Percentiles rank a stretch among this genome's conserved stretches.
Conservation (phyloP, 345 rosid species). For the Rhodomyrtus tomentosa region DNA sequence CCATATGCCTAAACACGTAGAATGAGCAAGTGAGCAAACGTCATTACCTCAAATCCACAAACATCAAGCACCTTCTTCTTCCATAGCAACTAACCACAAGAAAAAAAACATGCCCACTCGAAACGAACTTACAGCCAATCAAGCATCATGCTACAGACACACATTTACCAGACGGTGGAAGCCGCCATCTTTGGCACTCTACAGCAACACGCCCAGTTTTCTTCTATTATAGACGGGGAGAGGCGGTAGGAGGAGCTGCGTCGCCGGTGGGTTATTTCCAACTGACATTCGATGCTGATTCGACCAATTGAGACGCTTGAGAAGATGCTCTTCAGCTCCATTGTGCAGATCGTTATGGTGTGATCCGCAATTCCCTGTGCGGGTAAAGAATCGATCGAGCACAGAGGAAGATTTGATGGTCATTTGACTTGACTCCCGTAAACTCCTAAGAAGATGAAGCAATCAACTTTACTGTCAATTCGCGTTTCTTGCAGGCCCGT, state of each 20-base stretch:
- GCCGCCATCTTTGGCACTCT: constrained; percentile 84
- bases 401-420: background rate
- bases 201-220: constrained; percentile 87
- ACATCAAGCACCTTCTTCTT: background rate
- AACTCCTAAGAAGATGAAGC: background rate
- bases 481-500: background rate
- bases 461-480: background rate
- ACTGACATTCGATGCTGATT: background rate
- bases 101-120: background rate
- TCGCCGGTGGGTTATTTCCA: constrained; percentile 21
- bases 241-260: constrained; percentile 28
- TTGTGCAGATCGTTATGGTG: background rate
- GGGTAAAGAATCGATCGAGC: background rate
- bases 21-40: background rate
- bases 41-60: background rate
- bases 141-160: constrained; percentile 83
- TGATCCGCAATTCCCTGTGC: background rate
- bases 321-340: background rate
- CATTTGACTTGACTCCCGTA: background rate
- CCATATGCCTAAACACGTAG: constrained; percentile 4
- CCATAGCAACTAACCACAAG: background rate
- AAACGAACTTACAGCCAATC: constrained; percentile 38
- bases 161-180: constrained; percentile 75
- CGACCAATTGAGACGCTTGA: background rate
- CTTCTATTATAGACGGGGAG: constrained; percentile 55